Evolutionary conservation across 2,329 filamentous ascomycete species (phyloP).

Genomic region (Furcasterigmium sp.): DNA sequence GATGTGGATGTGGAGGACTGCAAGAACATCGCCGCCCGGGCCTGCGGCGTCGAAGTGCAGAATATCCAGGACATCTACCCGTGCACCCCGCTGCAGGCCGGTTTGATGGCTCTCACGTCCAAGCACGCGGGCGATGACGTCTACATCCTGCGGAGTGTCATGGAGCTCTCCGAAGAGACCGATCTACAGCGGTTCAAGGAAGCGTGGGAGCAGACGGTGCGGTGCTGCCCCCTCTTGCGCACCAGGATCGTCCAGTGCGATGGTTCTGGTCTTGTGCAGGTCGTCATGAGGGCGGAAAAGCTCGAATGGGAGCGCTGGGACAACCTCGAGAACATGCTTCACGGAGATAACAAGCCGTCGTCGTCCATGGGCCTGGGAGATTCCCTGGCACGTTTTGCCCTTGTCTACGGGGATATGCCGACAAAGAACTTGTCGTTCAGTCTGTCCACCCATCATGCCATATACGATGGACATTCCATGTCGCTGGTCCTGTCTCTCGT

Average conservation of each 20-base stretch:
- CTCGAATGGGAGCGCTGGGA: not conserved
- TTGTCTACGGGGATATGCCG: slow-evolving; percentile 1
- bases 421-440: slow-evolving; percentile 1
- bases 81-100: slow-evolving; percentile 33
- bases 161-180: slow-evolving; percentile 14
- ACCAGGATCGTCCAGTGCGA: slow-evolving; percentile 8
- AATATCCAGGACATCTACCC: slow-evolving; percentile 29
- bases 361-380: not conserved
- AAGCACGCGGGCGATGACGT: slow-evolving; percentile 21
- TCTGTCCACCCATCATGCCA: slow-evolving; percentile 5
- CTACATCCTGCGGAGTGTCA: slow-evolving; percentile 27
- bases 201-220: slow-evolving; percentile 17
- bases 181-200: slow-evolving; percentile 17
- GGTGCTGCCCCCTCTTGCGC: slow-evolving; percentile 4
- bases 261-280: slow-evolving; percentile 4
- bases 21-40: slow-evolving; percentile 20
- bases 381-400: slow-evolving; percentile 1
- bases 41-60: slow-evolving; percentile 7
- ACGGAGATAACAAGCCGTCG: not conserved
- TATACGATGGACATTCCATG: slow-evolving; percentile 4
- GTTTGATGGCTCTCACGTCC: slow-evolving; percentile 29
- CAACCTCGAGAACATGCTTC: not conserved
- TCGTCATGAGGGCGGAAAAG: slow-evolving; percentile 9
- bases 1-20: slow-evolving; percentile 22
- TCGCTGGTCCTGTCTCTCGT: not conserved